Evolutionary conservation across 768 basidiomycete species (phyloP), one percentile per base, ranked within the genome.

Genomic region (Tephrocybe sp.): DNA sequence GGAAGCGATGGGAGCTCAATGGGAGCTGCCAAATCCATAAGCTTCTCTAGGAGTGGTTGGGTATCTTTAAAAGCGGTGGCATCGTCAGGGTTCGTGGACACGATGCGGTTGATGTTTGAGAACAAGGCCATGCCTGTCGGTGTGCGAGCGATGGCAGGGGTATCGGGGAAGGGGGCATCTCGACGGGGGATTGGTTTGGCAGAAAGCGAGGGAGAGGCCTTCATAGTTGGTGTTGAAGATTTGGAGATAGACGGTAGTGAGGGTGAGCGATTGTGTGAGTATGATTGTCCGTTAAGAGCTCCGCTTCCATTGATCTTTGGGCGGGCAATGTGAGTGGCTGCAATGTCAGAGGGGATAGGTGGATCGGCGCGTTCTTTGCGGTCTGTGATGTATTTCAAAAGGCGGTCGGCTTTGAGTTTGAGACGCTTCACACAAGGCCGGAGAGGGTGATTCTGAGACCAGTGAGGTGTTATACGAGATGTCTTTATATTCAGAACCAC

Each of bases 321-420:
- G 0, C 67, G 64, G 5, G 67, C 64, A n/a, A 66, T 58, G 26
- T 70, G 67, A 23, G 64, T 62, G 48, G 51, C 59, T 40, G 70
- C 63, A 57, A 76, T 65, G 55, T 72, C 71, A 25, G 63, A 69
- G 12, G 88, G 88, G 50, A 90, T 84, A 51, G 64, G 62, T 15
- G 87, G 88, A 61, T 91, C 88, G 1, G 79, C 71, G 53, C 89
- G 83, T 61, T 95, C 91, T 61, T 85, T 87, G 60, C 85, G 82
- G 68, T 98, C 97, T 1, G 90, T 90, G 58, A 98, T 87, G 62
- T 95, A 86, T 61, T 84, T 84, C 17, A 98, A 81, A 21, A 98
- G 81, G 57, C 84, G 81, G 50, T 95, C 88, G 0, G 94, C 88
- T 68, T 96, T 95, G 53, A 76, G 75, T 61, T 87, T 83, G 58